Evolutionary conservation across 805 yeast genomes (phyloP).

Genomic region (Kodamaea kaohsiungensis): DNA sequence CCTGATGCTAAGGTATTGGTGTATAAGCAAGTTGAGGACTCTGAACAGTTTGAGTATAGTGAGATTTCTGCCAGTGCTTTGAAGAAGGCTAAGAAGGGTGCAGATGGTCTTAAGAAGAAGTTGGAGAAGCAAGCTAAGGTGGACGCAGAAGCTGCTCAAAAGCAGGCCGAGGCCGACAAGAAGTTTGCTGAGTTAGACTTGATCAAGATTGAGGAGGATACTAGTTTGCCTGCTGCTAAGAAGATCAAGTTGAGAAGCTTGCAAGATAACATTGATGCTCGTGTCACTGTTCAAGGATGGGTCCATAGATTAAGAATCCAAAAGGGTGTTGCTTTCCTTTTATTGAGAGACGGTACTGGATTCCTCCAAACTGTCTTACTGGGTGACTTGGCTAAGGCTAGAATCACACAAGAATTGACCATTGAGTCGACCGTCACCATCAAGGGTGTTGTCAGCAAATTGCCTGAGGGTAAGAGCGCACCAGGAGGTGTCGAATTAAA

Average conservation of each 20-base stretch:
- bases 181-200: conserved; percentile 73
- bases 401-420: conserved; percentile 80
- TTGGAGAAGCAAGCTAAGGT: conserved; percentile 63
- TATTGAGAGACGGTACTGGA: conserved; percentile 95
- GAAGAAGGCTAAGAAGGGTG: conserved; percentile 96
- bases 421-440: conserved; percentile 82
- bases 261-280: conserved; percentile 56
- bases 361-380: conserved; percentile 81
- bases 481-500: conserved; percentile 96
- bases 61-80: conserved; percentile 88
- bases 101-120: conserved; percentile 85
- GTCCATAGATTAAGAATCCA: conserved; percentile 90
- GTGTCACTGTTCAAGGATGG: conserved; percentile 92
- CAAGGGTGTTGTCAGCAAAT: conserved; percentile 75
- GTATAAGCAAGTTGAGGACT: conserved; percentile 59
- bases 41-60: conserved; percentile 53
- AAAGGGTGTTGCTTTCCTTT: conserved; percentile 88
- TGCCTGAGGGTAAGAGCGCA: conserved; percentile 96
- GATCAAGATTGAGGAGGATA: conserved; percentile 73
- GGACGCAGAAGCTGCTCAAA: conserved; percentile 62
- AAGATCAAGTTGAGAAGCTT: conserved; percentile 64
- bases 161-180: conserved; percentile 60
- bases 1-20: conserved; percentile 61
- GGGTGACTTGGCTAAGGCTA: conserved; percentile 92
- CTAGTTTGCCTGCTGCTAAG: conserved; percentile 66